Base-by-base conservation (phyloP, 2,329 filamentous ascomycete species). In the Lomentospora prolificans region DNA sequence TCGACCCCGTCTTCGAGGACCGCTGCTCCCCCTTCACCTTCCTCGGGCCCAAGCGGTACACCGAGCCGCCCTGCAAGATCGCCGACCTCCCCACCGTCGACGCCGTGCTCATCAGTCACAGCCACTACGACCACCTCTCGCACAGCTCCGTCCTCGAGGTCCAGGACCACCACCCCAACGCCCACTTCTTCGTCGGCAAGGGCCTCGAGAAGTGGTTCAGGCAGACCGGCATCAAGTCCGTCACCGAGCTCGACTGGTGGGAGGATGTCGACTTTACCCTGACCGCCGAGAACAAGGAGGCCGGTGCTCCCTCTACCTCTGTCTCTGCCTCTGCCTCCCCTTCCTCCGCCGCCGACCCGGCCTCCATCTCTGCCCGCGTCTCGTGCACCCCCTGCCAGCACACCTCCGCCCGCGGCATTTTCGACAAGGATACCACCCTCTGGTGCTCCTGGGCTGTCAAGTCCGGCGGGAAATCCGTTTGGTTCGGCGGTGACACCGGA, bases 221-320 rank as follows among this genome's bases (percentile, higher is more conserved):
- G 50, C 72, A 76, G 3, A 77, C 76, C 25, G 89, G 89, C 1
- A 81, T 96, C 55, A 60, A 79, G 1, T 88, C 90, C 58, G 85
- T 92, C 46, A 95, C 89, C 0, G 91, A 96, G 72, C 69, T 96
- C 64, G 92, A 97, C 70, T 96, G 92, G 92, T 96, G 92, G 92
- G 85, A 95, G 62, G 85, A 89, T 60, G 79, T 83, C 4, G 84
- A 92, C 51, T 69, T 96, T n/a, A 82, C 74, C 0, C 70, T 96
- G 25, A 75, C 79, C 12, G 66, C 58, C 70, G 5, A 63, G 64
- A 8, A 61, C 62, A 57, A 65, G 9, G 25, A 59, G 55, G 41
- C n/a, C n/a, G n/a, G n/a, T n/a, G n/a, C n/a, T n/a, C n/a, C n/a
- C n/a, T n/a, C n/a, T n/a, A n/a, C n/a, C n/a, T n/a, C n/a, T n/a